Base-by-base conservation (phyloP, 1,284 basidiomycete genomes). In the Moesziomyces antarcticus region DNA sequence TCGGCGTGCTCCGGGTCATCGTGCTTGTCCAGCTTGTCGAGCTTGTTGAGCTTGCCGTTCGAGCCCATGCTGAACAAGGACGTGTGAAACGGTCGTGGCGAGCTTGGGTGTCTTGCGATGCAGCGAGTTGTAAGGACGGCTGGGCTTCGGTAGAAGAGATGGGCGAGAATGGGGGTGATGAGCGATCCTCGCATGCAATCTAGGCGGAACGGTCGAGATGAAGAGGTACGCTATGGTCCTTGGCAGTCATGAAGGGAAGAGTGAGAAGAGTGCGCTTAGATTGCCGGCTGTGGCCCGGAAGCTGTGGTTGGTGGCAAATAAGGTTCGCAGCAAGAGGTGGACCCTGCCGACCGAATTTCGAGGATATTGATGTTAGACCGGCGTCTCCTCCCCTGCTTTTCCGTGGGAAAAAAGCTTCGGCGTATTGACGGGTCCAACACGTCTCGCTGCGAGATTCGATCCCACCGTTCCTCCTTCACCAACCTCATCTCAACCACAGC, bases 1-100 rank as follows among this genome's bases (percentile, higher is more conserved):
- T 74, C 67, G 9, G 20, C 24, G 9, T 56, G 27, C 16, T 59
- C 42, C 1, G 53, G 41, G 14, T 71, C 62, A 16, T 64, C 61
- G 5, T 44, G n/a, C 11, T 40, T 18, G n/a, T 64, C 44, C 40
- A 52, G 44, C 53, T 59, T 52, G 21, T 44, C 48, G 13, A 24
- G 55, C 40, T 50, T 57, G 4, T 40, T 25, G 6, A 55, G 47
- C 49, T 68, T 62, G 18, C 11, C 6, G 14, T 48, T 5, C 20
- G 44, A 9, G 16, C 47, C 14, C 49, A 51, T 58, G 16, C 24
- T 54, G 16, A 14, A 44, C 18, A 33, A 35, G 2, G 11, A 22
- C 14, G 51, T 54, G 18, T 13, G 25, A 24, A 18, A 25, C 3
- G 5, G 22, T 14, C 16, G 30, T 18, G 7, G 3, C 9, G 53